Evolutionary conservation across 768 basidiomycete species (phyloP), one percentile per base, ranked within the genome.

Genomic region (Phallus indusiatus): DNA sequence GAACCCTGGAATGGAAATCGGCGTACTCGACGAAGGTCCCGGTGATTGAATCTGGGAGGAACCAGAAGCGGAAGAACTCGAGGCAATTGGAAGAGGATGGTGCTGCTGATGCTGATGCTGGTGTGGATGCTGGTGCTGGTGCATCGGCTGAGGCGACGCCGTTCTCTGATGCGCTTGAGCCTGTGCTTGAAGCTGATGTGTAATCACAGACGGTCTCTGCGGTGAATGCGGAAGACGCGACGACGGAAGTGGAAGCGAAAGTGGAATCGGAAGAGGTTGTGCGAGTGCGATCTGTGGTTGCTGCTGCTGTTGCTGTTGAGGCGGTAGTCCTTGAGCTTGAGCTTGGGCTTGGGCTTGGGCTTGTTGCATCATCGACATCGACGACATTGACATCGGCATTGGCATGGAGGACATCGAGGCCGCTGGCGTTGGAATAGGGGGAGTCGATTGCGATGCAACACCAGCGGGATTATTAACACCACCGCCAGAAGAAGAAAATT

Each of bases 21-120:
- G 53, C 9, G 53, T 55, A 9, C 42, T 60, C 24, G 59, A n/a
- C n/a, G n/a, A 55, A 16, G 54, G 46, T 47, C 53, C 59, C 9
- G 59, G 59, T 35, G 58, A 52, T 35, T 56, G 52, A 35, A 56
- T 49, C 33, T 56, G 55, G 17, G 55, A 56, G 7, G 57, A 18
- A 49, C 18, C 4, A 49, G 33, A 42, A 35, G 22, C 22, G 59
- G 33, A 34, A 37, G 28, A n/a, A n/a, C n/a, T 28, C 2, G 28
- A 28, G 28, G 28, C 28, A 7, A 28, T 28, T 28, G 28, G 28
- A 28, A 3, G 28, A 28, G n/a, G n/a, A 28, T 7, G 28, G 28
- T n/a, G n/a, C n/a, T n/a, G 16, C 5, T 47, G 54, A 16, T 54
- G 59, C n/a, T 55, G 48, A n/a, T n/a, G n/a, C n/a, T n/a, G n/a